These are phyloP conservation scores for Bauhinia variegata DNA, from an alignment of 306 rosid species.

Conservation along the genomic window DNA sequence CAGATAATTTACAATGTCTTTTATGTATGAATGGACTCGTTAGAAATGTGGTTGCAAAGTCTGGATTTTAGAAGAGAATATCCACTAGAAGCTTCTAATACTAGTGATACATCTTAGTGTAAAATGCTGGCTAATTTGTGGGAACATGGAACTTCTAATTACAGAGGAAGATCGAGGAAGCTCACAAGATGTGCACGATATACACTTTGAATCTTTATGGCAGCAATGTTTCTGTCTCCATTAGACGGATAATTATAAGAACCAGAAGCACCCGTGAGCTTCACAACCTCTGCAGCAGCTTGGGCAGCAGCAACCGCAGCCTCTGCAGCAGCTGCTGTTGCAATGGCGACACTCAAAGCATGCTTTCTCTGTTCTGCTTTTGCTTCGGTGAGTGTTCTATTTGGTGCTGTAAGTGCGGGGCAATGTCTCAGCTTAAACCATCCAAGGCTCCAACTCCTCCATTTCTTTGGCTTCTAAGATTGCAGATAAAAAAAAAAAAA, in stretches of 20 bases:
- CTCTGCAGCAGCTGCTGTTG: conserved; percentile 84
- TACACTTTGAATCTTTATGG: conserved; percentile 73
- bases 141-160: too few relatives aligned
- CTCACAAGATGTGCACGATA: conserved; percentile 85
- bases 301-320: conserved; percentile 90
- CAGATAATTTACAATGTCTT: conserved; percentile 3
- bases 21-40: not conserved
- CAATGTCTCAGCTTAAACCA: conserved; percentile 51
- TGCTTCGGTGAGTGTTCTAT: conserved; percentile 58
- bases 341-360: conserved; percentile 79
- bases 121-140: too few relatives aligned
- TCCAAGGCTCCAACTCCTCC: conserved; percentile 63
- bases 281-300: conserved; percentile 89
- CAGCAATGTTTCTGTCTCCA: conserved; percentile 57
- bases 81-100: not conserved
- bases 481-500: conserved; percentile 10
- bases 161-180: not conserved
- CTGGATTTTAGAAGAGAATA: not conserved
- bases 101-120: too few relatives aligned
- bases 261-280: conserved; percentile 54
- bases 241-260: conserved; percentile 39
- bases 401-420: conserved; percentile 55
- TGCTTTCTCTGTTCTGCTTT: conserved; percentile 75
- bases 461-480: conserved; percentile 55
- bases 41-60: not conserved